These are phyloP conservation scores for Gracilaria caudata DNA, from an alignment of 23 red algal genomes.

Conservation along the genomic window DNA sequence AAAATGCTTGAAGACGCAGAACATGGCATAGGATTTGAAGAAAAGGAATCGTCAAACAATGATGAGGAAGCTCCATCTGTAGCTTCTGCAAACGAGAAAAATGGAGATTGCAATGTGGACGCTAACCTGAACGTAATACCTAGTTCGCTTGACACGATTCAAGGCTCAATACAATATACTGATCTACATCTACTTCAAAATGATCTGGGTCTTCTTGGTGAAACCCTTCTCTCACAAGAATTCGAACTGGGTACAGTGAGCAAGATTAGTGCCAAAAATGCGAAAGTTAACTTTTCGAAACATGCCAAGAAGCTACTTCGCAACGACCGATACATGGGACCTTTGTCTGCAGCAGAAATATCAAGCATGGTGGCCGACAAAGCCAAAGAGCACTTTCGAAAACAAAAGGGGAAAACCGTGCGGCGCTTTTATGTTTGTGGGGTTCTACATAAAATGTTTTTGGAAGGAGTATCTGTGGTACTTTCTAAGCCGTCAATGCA, in stretches of 20 bases:
- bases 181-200: neutral
- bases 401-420: conserved; percentile 44
- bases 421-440: conserved; percentile 46
- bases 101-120: neutral
- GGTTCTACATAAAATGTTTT: neutral
- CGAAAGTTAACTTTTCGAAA: conserved; percentile 12
- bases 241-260: conserved; percentile 46
- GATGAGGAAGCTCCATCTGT: neutral
- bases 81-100: neutral
- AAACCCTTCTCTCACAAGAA: conserved; percentile 29
- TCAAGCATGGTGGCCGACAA: conserved; percentile 11
- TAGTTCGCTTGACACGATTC: neutral
- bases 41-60: neutral
- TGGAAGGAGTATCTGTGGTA: conserved; percentile 9
- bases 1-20: conserved; percentile 56
- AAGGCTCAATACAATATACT: neutral
- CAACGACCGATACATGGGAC: conserved; percentile 4
- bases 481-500: neutral
- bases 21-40: conserved; percentile 17
- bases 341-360: conserved; percentile 19
- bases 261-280: conserved; percentile 10
- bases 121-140: neutral
- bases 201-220: conserved; percentile 6
- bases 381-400: conserved; percentile 29
- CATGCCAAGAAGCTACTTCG: conserved; percentile 1